Evolutionary conservation across 1,139 yeast species (phyloP), one percentile per base, ranked within the genome.

Genomic region (Yamadazyma sp.): DNA sequence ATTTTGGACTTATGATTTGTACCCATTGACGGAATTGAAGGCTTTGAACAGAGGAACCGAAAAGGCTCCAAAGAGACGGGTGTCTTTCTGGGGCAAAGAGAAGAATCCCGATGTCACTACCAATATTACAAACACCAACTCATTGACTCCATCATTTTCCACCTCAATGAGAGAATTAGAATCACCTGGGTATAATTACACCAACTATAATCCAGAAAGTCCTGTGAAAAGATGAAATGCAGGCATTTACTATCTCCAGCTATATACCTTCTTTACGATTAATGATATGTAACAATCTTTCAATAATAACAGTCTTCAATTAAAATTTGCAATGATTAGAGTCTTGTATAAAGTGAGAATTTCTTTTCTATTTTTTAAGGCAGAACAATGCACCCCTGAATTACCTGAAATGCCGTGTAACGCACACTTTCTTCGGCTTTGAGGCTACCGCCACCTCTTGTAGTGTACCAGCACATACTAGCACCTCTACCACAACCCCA

Each of bases 1-100:
- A 7, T 57, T 62, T 49, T 64, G 70, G 70, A 57, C 68, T 35
- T 59, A 61, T 44, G 69, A 63, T 44, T 56, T 63, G 35, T 57
- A 62, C 46, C 70, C 69, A 42, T 54, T 59, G 41, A 59, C 64
- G n/a, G 64, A 60, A 35, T 41, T 48, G 26, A 48, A 42, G 29
- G 54, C 56, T 5, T 47, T 52, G 28, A 38, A 51, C 28, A 47
- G 41, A 32, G 29, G 37, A n/a, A 35, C 35, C 15, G 16, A 16
- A 10, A 30, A 34, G 23, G 15, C 40, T 7, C 43, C 39, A 12
- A 37, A 34, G 21, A 28, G 28, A 8, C 20, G 32, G n/a, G 35
- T 41, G 17, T 41, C 45, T 10, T 48, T 45, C 39, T 45, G 46
- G 43, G 15, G 15, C 15, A 41, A 44, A 29, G 48, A 45, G 22